A percentile compares a stretch with the other conserved stretches of the same genome.
phyloP scores from a whole-genome alignment of 768 basidiomycete genomes.

The Amanita exitialis region DNA sequence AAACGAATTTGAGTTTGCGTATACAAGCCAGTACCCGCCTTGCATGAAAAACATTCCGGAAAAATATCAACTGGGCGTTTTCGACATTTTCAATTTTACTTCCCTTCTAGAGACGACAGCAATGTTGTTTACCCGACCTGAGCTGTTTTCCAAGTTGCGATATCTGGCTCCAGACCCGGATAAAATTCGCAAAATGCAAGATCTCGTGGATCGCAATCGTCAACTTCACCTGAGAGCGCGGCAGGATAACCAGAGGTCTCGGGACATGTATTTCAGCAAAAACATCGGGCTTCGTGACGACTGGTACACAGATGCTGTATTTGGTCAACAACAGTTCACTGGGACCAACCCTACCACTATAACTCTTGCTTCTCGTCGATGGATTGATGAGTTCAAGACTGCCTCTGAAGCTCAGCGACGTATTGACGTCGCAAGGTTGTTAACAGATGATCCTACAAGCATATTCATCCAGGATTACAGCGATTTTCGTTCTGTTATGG shows the following conservation, averaged over 20 bases:
- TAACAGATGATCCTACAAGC: neutral
- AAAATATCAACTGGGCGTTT: neutral
- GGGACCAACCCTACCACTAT: constrained; percentile 20
- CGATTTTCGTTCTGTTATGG: neutral
- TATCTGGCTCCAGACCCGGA: neutral
- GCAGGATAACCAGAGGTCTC: neutral
- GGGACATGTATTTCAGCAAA: constrained; percentile 15
- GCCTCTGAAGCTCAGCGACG: neutral
- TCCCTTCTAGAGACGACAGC: neutral
- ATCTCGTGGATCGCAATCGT: neutral
- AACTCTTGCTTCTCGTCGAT: constrained; percentile 11
- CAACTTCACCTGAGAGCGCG: neutral
- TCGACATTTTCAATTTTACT: neutral
- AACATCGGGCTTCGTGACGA: constrained; percentile 20
- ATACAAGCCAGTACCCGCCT: neutral
- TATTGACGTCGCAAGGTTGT: neutral
- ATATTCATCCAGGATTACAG: neutral
- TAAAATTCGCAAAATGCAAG: neutral
- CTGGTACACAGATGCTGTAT: constrained; percentile 22
- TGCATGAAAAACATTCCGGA: neutral
- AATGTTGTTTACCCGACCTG: neutral
- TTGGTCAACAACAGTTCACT: constrained; percentile 20
- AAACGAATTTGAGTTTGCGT: neutral
- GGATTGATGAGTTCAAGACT: constrained; percentile 11
- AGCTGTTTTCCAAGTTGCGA: neutral